Conservation (phyloP, 768 basidiomycete species). For the Leccinum boreale region DNA sequence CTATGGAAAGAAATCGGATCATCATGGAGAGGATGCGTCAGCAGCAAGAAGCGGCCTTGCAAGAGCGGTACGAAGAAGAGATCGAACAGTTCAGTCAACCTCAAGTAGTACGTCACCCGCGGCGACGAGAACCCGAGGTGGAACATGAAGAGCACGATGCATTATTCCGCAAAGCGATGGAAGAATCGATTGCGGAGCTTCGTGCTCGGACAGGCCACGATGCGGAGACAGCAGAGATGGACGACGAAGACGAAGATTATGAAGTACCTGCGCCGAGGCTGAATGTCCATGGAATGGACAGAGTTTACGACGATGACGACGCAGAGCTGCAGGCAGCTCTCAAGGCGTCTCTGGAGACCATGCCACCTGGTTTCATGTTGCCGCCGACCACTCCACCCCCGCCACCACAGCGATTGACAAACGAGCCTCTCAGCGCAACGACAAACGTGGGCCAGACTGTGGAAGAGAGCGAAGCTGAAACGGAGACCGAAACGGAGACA, state of each 20-base stretch:
- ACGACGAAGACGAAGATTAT: constrained; percentile 25
- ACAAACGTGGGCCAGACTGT: constrained; percentile 7
- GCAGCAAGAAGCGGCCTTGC: constrained; percentile 65
- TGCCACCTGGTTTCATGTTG: constrained; percentile 50
- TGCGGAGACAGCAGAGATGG: constrained; percentile 10
- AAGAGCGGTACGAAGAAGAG: constrained; percentile 53
- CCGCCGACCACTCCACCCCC: constrained; percentile 21
- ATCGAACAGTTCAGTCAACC: constrained; percentile 20
- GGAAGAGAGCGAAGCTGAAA: constrained; percentile 28
- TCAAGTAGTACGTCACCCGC: constrained; percentile 6
- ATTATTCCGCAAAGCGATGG: constrained; percentile 45
- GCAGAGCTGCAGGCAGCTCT: constrained; percentile 85
- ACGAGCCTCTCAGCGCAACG: constrained; percentile 2
- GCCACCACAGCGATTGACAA: constrained; percentile 16
- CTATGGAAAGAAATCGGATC: constrained; percentile 59
- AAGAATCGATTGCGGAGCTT: constrained; percentile 21
- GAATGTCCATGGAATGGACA: constrained; percentile 19
- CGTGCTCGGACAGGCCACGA: constrained; percentile 21
- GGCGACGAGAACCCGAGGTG: constrained; percentile 1
- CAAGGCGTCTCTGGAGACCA: constrained; percentile 70
- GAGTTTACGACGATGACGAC: constrained; percentile 85
- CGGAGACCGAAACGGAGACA: constrained; percentile 34
- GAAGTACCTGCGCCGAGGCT: background rate
- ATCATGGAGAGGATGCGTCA: constrained; percentile 62
- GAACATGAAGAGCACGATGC: constrained; percentile 51